Conservation (phyloP, 169 alveolate genomes). For the Theileria orientalis region DNA sequence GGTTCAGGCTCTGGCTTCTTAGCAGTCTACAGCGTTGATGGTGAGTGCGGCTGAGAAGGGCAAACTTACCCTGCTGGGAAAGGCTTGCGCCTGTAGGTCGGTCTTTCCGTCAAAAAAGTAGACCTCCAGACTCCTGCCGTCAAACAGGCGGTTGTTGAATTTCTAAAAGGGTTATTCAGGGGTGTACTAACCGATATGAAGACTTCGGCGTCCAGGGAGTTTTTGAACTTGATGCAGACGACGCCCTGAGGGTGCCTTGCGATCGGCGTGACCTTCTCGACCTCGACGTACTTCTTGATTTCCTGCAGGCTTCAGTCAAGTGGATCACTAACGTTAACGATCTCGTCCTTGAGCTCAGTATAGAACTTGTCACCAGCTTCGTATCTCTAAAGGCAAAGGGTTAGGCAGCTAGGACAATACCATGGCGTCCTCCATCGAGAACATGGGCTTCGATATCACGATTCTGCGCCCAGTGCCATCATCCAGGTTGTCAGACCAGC, state of each 20-base stretch:
- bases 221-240: conserved; percentile 81
- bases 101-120: conserved; percentile 85
- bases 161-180: conserved; percentile 46
- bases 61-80: conserved; percentile 55
- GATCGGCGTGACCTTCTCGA: conserved; percentile 61
- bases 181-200: conserved; percentile 36
- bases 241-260: conserved; percentile 85
- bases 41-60: background rate
- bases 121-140: conserved; percentile 78
- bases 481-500: conserved; percentile 71
- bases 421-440: conserved; percentile 72
- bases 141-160: conserved; percentile 75
- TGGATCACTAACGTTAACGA: conserved; percentile 26
- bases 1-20: background rate
- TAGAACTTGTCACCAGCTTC: conserved; percentile 64
- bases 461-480: conserved; percentile 75
- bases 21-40: background rate
- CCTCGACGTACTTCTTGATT: conserved; percentile 52
- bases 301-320: conserved; percentile 21
- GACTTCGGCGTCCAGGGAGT: conserved; percentile 79
- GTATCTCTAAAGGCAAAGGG: conserved; percentile 14
- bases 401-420: background rate
- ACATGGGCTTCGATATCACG: conserved; percentile 73
- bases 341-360: conserved; percentile 61
- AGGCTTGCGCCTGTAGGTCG: conserved; percentile 79